Percentiles rank a stretch among this genome's conserved stretches.
Evolutionary conservation across 768 basidiomycete species (phyloP).

Genomic region (Hydnum rufescens): DNA sequence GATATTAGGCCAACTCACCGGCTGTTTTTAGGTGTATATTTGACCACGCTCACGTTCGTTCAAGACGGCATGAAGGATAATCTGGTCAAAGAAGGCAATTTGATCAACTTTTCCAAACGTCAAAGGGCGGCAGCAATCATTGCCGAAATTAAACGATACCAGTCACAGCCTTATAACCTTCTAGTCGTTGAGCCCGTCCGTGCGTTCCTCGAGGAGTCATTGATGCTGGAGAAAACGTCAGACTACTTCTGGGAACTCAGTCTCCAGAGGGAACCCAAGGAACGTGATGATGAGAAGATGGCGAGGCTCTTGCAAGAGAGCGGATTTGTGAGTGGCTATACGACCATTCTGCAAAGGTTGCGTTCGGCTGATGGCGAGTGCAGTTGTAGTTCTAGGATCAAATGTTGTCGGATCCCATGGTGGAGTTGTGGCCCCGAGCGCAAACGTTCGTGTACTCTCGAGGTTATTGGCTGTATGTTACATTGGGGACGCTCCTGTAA

Average conservation of each 20-base stretch:
- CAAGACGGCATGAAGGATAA: slow-evolving; percentile 89
- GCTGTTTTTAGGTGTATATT: slow-evolving; percentile 59
- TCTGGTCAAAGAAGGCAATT: slow-evolving; percentile 35
- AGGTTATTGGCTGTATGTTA: no score
- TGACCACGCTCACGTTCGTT: slow-evolving; percentile 93
- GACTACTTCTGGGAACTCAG: slow-evolving; percentile 53
- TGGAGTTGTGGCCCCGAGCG: no score
- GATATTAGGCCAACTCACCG: background rate
- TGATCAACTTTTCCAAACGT: slow-evolving; percentile 93
- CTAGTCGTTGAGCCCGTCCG: slow-evolving; percentile 43
- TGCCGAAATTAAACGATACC: slow-evolving; percentile 91
- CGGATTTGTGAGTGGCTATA: no score
- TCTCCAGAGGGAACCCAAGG: slow-evolving; percentile 76
- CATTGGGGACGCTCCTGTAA: no score
- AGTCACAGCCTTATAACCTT: slow-evolving; percentile 78
- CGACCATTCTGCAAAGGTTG: no score
- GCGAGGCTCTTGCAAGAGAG: slow-evolving; percentile 73
- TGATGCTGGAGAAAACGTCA: slow-evolving; percentile 55
- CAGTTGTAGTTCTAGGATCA: no score
- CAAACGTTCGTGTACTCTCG: no score
- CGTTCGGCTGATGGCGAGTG: no score
- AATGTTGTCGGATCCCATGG: no score
- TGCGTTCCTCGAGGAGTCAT: slow-evolving; percentile 56
- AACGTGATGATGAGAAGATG: slow-evolving; percentile 95
- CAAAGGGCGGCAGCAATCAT: slow-evolving; percentile 93